A percentile compares a stretch with the other conserved stretches of the same genome.
Conservation (phyloP, 495 filamentous ascomycete species). For the Thermothielavioides terrestris region DNA sequence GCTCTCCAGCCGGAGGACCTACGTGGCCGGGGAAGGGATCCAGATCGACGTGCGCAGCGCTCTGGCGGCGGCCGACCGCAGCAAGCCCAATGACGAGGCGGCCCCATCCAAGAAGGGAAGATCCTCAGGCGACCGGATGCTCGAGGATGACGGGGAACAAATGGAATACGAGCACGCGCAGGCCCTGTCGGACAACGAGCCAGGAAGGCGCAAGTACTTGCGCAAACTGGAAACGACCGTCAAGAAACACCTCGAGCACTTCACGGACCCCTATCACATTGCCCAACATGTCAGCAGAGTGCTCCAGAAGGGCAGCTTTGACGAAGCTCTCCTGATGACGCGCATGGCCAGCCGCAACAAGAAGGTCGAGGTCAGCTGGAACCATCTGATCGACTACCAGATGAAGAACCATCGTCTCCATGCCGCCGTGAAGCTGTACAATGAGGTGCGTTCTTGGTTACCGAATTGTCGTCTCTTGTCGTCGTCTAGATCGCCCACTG, state of each 20-base stretch:
- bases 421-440: constrained; percentile 66
- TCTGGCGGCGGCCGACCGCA: not conserved
- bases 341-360: constrained; percentile 52
- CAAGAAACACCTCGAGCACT: constrained; percentile 51
- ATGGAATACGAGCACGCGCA: not conserved
- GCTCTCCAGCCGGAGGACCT: not conserved
- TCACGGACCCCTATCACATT: constrained; percentile 59
- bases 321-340: constrained; percentile 58
- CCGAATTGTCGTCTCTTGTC: not conserved
- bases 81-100: not conserved
- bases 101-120: not conserved
- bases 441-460: constrained; percentile 52
- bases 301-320: constrained; percentile 45
- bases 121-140: not conserved
- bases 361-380: constrained; percentile 71
- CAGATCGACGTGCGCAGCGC: not conserved
- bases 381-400: constrained; percentile 67
- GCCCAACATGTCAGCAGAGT: constrained; percentile 50
- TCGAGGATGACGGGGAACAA: not conserved
- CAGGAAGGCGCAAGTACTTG: not conserved
- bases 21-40: not conserved
- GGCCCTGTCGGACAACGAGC: not conserved
- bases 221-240: constrained; percentile 25
- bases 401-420: constrained; percentile 50
- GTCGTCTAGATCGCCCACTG: not conserved